phyloP scores from a whole-genome alignment of 2,329 filamentous ascomycete species.

The Rutstroemia sp. region DNA sequence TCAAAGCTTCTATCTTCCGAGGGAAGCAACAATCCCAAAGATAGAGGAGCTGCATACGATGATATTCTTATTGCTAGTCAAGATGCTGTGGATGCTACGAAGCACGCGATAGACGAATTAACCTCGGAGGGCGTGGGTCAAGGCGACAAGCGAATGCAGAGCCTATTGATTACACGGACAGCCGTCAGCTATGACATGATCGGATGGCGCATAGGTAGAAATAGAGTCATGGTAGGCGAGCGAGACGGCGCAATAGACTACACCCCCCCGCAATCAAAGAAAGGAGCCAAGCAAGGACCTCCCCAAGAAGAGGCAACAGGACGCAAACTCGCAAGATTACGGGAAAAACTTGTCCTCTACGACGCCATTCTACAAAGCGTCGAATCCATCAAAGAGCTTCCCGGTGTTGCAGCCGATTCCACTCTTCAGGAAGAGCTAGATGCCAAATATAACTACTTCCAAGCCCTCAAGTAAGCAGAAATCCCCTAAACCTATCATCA shows the following conservation, averaged over 20 bases:
- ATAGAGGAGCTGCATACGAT: constrained; percentile 82
- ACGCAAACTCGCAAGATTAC: constrained; percentile 69
- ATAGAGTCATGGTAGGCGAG: constrained; percentile 78
- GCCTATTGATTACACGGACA: constrained; percentile 83
- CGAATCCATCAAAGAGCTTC: constrained; percentile 80
- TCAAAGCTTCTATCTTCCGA: constrained; percentile 40
- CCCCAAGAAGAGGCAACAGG: constrained; percentile 59
- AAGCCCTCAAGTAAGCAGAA: constrained; percentile 66
- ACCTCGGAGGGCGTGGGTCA: constrained; percentile 75
- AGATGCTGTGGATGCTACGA: constrained; percentile 88
- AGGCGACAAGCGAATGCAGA: constrained; percentile 81
- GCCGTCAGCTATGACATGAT: constrained; percentile 92
- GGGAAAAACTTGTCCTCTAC: constrained; percentile 83
- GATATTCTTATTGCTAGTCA: constrained; percentile 84
- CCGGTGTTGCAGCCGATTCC: constrained; percentile 80
- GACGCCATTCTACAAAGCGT: constrained; percentile 87
- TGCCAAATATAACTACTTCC: constrained; percentile 74
- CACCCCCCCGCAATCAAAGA: constrained; percentile 42
- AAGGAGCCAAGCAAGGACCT: constrained; percentile 38
- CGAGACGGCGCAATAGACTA: constrained; percentile 64
- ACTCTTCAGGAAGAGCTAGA: constrained; percentile 71
- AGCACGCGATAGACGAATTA: constrained; percentile 87
- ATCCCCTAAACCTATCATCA: background rate
- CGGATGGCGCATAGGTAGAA: constrained; percentile 89
- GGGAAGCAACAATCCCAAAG: constrained; percentile 43